Conservation (phyloP, 148 eudicot genomes). For the Rheum nobile region DNA sequence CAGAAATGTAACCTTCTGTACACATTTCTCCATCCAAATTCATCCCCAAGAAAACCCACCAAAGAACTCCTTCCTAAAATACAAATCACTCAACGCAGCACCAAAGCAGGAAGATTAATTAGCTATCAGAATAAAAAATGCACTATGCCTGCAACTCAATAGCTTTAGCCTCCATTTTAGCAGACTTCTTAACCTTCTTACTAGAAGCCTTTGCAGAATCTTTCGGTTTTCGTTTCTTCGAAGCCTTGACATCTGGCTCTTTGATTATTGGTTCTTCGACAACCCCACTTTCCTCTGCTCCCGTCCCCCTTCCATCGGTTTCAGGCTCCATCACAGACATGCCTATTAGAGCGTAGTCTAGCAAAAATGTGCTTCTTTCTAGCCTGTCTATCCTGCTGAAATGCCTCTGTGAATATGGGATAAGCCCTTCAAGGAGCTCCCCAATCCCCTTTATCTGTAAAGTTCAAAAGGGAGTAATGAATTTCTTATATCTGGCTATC, state of each 20-base stretch:
- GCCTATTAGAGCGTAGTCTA: constrained; percentile 73
- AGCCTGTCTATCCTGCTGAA: constrained; percentile 82
- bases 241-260: constrained; percentile 18
- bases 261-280: constrained; percentile 10
- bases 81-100: background rate
- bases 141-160: constrained; percentile 33
- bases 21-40: background rate
- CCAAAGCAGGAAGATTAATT: background rate
- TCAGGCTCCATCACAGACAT: constrained; percentile 93
- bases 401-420: constrained; percentile 87
- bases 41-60: background rate
- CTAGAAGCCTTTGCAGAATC: constrained; percentile 26
- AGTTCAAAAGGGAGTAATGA: background rate
- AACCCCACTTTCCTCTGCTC: constrained; percentile 5
- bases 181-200: constrained; percentile 38
- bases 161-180: constrained; percentile 24
- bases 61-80: background rate
- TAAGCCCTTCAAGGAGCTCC: constrained; percentile 90
- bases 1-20: background rate
- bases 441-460: constrained; percentile 69
- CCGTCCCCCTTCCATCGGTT: constrained; percentile 15
- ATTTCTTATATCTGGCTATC: background rate
- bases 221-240: constrained; percentile 51
- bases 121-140: background rate
- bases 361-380: constrained; percentile 72